Base-by-base conservation (phyloP, 2,329 filamentous ascomycete genomes). In the Paraconiothyrium sp. region DNA sequence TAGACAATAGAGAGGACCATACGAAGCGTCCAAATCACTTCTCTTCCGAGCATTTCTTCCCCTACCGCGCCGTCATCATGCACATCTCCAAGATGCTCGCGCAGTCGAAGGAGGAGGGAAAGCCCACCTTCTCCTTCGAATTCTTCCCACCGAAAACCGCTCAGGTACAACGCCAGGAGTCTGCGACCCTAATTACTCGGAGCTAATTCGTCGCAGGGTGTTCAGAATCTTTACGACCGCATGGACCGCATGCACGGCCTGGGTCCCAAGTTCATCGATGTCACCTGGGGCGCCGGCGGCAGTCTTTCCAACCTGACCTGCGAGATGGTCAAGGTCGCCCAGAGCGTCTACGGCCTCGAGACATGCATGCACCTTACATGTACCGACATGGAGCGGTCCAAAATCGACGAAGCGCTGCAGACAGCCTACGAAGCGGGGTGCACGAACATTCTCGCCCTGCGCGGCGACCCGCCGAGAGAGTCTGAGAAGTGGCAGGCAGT, bases 351-450 rank as follows among this genome's bases (percentile, higher is more conserved):
- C 76, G 95, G 95, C 20, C 86, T 99, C 65, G 95, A 99, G 83
- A 98, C 95, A 8, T 98, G 94, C 81, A 99, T 99, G 95, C 95
- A 99, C 78, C 84, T 99, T 72, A 99, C 95, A 3, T 99, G 95
- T 80, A 99, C 95, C 58, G 95, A 98, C 79, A 99, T 99, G 95
- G 93, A 93, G 62, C 88, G 89, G 70, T 91, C 92, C 55, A 97
- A 94, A 81, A 91, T 99, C 75, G 93, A 98, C 73, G 89, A 92
- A 58, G 95, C 95, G 6, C 86, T 99, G 57, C 87, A 89, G 71
- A 90, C 90, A 70, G 95, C 95, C 13, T 97, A 97, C 84, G 93
- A 94, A 78, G 89, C 94, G 39, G 95, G 95, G 63, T 99, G 95
- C 84, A 97, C 94, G 63, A 99, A 99, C 80, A 99, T 99, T 67